Conservation (phyloP, 1,284 basidiomycete genomes). For the Caloboletus firmus region DNA sequence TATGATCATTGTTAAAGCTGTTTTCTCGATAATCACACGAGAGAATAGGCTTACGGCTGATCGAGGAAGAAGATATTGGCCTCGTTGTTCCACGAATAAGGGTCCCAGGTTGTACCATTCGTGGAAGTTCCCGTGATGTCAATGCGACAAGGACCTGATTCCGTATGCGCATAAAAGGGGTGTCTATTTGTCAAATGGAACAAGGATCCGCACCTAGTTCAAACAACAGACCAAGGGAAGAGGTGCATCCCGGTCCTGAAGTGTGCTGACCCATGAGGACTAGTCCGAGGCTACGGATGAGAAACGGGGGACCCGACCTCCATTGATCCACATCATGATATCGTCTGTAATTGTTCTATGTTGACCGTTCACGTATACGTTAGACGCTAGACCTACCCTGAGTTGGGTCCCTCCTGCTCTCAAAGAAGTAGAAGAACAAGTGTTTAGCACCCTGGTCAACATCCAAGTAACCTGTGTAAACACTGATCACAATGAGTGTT, state of each 20-base stretch:
- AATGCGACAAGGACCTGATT: conserved; percentile 56
- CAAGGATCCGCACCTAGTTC: conserved; percentile 51
- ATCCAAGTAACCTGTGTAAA: conserved; percentile 64
- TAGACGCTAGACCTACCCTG: conserved; percentile 36
- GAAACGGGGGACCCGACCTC: conserved; percentile 41
- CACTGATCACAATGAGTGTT: conserved; percentile 33
- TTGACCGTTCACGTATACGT: not conserved
- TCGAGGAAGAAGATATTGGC: conserved; percentile 74
- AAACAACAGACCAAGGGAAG: conserved; percentile 65
- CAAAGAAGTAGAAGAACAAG: conserved; percentile 86
- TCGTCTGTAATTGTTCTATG: conserved; percentile 43
- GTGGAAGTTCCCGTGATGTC: conserved; percentile 47
- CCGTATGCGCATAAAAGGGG: conserved; percentile 13
- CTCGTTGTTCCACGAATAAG: conserved; percentile 67
- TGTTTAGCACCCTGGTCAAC: conserved; percentile 57
- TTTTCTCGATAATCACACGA: conserved; percentile 18
- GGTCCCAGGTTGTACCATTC: conserved; percentile 61
- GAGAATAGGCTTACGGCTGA: conserved; percentile 58
- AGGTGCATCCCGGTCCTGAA: conserved; percentile 62
- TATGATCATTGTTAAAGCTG: conserved; percentile 24
- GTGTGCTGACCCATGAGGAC: not conserved
- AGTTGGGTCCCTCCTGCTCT: conserved; percentile 66
- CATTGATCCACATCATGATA: conserved; percentile 73
- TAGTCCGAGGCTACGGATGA: conserved; percentile 12
- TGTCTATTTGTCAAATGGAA: not conserved